A percentile compares a stretch with the other conserved stretches of the same genome.
These are phyloP conservation scores for Epichloe hybrida DNA, from an alignment of 2,329 filamentous ascomycete genomes.

Conservation along the genomic window DNA sequence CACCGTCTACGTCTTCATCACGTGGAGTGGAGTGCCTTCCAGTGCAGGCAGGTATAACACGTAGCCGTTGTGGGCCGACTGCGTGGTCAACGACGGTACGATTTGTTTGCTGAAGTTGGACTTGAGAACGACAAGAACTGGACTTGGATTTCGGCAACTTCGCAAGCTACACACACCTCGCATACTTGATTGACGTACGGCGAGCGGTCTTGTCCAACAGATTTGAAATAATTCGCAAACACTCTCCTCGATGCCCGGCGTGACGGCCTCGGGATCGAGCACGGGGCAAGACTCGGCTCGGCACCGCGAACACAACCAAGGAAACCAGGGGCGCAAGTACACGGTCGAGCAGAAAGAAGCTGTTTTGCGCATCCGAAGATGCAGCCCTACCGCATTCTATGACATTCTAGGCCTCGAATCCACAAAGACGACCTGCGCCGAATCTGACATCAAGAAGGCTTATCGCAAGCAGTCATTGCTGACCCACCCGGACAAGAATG, in stretches of 20 bases:
- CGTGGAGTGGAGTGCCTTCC: neutral
- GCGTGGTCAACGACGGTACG: neutral
- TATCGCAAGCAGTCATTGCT: conserved; percentile 89
- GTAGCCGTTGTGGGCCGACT: neutral
- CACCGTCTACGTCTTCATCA: neutral
- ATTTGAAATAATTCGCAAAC: neutral
- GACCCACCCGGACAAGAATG: conserved; percentile 98
- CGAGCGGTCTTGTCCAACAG: neutral
- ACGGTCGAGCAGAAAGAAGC: conserved; percentile 86
- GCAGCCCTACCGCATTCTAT: conserved; percentile 79
- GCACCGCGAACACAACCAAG: conserved; percentile 58
- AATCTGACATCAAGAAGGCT: conserved; percentile 90
- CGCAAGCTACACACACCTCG: too few relatives aligned
- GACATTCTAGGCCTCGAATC: conserved; percentile 72
- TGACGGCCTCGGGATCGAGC: conserved; percentile 41
- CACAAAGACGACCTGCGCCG: conserved; percentile 51
- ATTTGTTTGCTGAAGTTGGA: neutral
- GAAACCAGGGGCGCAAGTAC: conserved; percentile 62
- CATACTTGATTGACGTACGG: neutral
- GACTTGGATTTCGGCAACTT: too few relatives aligned
- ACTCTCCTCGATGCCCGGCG: conserved; percentile 25
- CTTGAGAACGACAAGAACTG: too few relatives aligned
- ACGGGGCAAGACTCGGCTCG: conserved; percentile 29
- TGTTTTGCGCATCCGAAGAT: conserved; percentile 77
- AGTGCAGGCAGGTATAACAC: too few relatives aligned